A percentile compares a stretch with the other conserved stretches of the same genome.
phyloP scores from a whole-genome alignment of 176 grass and related monocot genomes.

The Poa annua region DNA sequence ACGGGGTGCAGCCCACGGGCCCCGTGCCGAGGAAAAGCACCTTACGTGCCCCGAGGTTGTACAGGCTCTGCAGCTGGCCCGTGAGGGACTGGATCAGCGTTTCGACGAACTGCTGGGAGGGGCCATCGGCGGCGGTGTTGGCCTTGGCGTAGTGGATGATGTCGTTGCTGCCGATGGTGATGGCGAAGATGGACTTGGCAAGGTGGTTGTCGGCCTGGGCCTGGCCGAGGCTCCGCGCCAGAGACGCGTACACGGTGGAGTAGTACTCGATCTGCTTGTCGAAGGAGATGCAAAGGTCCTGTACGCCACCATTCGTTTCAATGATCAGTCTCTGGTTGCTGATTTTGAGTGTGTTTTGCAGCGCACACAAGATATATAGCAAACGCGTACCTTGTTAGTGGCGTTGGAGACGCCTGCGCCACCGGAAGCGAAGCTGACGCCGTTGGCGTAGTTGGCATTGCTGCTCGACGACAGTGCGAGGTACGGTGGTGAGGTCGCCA shows the following conservation, averaged over 20 bases:
- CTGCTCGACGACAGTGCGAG: constrained; percentile 56
- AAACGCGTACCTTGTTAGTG: constrained; percentile 61
- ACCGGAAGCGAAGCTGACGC: constrained; percentile 86
- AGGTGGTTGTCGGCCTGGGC: constrained; percentile 47
- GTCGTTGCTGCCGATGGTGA: constrained; percentile 94
- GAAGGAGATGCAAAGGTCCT: constrained; percentile 69
- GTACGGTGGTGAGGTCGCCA: constrained; percentile 62
- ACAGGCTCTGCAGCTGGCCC: constrained; percentile 66
- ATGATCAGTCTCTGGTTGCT: background rate
- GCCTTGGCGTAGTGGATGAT: constrained; percentile 74
- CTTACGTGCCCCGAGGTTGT: constrained; percentile 72
- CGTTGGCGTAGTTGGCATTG: constrained; percentile 53
- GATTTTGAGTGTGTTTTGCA: background rate
- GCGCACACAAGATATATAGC: background rate
- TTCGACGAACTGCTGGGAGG: constrained; percentile 55
- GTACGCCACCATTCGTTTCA: background rate
- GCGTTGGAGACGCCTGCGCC: constrained; percentile 65
- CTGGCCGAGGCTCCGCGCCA: constrained; percentile 63
- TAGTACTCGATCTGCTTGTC: constrained; percentile 80
- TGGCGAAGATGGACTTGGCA: constrained; percentile 66
- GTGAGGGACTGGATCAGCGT: constrained; percentile 52
- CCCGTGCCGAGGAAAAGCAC: constrained; percentile 67
- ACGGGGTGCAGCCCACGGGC: constrained; percentile 69
- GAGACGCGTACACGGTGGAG: constrained; percentile 40
- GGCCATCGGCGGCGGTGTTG: constrained; percentile 35